A percentile compares a stretch with the other conserved stretches of the same genome.
phyloP scores from a whole-genome alignment of 441 rosid species.

The Gossypium schwendimanii region DNA sequence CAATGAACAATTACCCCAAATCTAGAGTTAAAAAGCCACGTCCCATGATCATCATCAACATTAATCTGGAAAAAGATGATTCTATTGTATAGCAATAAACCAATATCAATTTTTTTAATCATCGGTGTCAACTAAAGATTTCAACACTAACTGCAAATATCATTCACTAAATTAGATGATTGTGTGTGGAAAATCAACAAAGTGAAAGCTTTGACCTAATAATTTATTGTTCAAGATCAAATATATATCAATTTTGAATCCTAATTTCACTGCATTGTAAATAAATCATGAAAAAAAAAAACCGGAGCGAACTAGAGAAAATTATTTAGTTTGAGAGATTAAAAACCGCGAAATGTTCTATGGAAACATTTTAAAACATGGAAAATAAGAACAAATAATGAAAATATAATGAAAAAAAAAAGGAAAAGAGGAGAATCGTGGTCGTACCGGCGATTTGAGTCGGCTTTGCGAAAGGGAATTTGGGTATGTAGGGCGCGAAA shows the following conservation, averaged over 20 bases:
- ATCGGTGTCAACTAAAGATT: neutral
- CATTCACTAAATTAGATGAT: slow-evolving; percentile 6
- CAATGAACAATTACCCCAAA: neutral
- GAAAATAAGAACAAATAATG: neutral
- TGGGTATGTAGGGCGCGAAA: neutral
- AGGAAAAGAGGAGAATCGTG: neutral
- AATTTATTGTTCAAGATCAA: neutral
- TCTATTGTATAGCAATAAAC: neutral
- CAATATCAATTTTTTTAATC: neutral
- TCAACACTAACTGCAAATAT: neutral
- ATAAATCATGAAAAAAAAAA: neutral
- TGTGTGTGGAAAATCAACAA: neutral
- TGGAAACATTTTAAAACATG: neutral
- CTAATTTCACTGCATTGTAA: neutral
- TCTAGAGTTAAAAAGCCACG: neutral
- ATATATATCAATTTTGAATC: neutral
- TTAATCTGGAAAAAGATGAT: neutral
- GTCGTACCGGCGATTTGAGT: neutral
- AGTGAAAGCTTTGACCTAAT: neutral
- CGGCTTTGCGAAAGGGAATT: neutral
- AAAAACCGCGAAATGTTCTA: neutral
- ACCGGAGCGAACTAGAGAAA: neutral
- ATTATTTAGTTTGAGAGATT: neutral
- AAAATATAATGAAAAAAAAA: neutral
- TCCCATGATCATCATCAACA: neutral